phyloP scores from a whole-genome alignment of 495 filamentous ascomycete genomes.

The Penicillium atrosanguineum region DNA sequence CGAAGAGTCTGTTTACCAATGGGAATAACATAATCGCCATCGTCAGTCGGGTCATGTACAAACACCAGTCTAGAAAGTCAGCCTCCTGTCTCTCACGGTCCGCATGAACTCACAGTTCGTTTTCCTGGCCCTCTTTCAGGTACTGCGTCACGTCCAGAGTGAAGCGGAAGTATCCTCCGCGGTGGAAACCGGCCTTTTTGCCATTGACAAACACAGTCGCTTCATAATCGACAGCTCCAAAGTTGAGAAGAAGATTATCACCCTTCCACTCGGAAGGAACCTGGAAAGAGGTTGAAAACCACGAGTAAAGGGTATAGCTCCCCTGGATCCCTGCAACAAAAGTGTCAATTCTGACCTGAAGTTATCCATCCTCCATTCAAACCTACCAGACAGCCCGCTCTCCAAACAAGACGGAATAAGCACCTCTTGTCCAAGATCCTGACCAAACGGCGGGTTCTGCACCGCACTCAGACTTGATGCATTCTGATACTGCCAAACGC shows the following conservation, averaged over 20 bases:
- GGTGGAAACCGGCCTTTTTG: constrained; percentile 48
- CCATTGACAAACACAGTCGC: constrained; percentile 65
- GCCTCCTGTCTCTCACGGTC: not conserved
- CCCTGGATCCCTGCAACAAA: constrained; percentile 49
- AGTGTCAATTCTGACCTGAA: not conserved
- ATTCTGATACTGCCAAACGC: constrained; percentile 62
- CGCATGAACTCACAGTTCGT: constrained; percentile 47
- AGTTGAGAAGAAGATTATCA: constrained; percentile 56
- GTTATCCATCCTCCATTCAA: not conserved
- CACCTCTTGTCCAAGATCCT: constrained; percentile 46
- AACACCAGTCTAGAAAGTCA: constrained; percentile 51
- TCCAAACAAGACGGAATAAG: constrained; percentile 66
- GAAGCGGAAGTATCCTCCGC: constrained; percentile 63
- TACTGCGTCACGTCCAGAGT: constrained; percentile 55
- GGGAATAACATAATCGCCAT: constrained; percentile 51
- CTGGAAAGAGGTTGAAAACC: constrained; percentile 58
- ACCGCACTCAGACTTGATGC: constrained; percentile 39
- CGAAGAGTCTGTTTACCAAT: constrained; percentile 61
- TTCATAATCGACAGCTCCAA: constrained; percentile 68
- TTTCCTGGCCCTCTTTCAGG: constrained; percentile 38
- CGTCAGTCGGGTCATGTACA: constrained; percentile 64
- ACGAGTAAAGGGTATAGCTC: constrained; percentile 49
- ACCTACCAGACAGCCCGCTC: constrained; percentile 49
- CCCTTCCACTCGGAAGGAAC: constrained; percentile 48
- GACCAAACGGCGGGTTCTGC: constrained; percentile 38